A percentile compares a stretch with the other conserved stretches of the same genome.
Conservation (phyloP, 306 rosid genomes). For the Quercus wislizeni region DNA sequence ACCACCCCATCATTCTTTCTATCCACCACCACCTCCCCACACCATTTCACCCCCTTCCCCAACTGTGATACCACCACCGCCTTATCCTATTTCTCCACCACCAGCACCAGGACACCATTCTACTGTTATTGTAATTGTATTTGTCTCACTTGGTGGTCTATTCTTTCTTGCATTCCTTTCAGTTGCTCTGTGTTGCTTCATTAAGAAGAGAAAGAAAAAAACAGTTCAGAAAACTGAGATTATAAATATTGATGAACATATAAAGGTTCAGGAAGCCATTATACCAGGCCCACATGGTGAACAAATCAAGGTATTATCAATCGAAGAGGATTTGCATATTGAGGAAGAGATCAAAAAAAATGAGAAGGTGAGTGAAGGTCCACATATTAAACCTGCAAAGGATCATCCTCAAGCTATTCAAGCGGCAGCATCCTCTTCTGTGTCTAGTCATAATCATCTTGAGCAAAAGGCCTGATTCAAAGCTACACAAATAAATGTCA, state of each 20-base stretch:
- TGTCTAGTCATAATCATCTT: background rate
- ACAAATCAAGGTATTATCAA: slow-evolving; percentile 2
- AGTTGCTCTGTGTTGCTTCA: slow-evolving; percentile 8
- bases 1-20: slow-evolving; percentile 15
- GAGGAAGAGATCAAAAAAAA: slow-evolving; percentile 7
- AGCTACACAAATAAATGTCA: background rate
- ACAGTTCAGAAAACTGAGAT: background rate
- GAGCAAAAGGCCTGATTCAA: slow-evolving; percentile 3
- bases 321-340: slow-evolving; percentile 10
- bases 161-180: slow-evolving; percentile 23
- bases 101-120: slow-evolving; percentile 16
- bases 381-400: background rate
- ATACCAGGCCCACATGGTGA: slow-evolving; percentile 6
- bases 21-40: slow-evolving; percentile 19
- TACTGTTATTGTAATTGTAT: background rate
- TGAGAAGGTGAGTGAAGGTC: background rate
- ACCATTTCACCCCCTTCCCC: slow-evolving; percentile 13
- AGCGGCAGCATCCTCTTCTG: background rate
- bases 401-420: background rate
- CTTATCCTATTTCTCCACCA: slow-evolving; percentile 6
- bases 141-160: slow-evolving; percentile 4
- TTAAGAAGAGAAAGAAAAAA: background rate
- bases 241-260: background rate
- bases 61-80: slow-evolving; percentile 3
- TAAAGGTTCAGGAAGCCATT: slow-evolving; percentile 12